Base-by-base conservation (phyloP, 169 alveolate genomes). In the Eimeria praecox region DNA sequence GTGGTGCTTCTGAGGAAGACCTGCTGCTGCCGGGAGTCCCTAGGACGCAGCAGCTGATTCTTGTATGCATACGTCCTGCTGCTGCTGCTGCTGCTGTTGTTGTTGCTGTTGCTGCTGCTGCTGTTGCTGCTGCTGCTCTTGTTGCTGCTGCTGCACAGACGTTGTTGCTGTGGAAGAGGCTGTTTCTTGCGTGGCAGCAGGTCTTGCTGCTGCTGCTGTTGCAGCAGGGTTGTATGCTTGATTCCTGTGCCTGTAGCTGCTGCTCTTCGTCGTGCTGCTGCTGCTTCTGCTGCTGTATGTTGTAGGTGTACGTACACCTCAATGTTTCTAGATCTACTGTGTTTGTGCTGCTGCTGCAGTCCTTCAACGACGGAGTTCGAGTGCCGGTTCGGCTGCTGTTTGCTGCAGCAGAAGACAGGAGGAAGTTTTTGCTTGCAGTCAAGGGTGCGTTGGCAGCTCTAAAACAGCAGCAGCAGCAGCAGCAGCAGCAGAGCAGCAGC, bases 401-500 rank as follows among this genome's bases (percentile, higher is more conserved):
- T 59, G 69, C 69, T 59, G 69, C 20, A 59, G 83, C 83, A 71
- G 83, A 40, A 30, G 83, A 71, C 2, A 9, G 83, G 4, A 71
- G 2, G 27, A 44, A 30, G 49, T 71, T 14, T 20, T 44, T 71
- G 20, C 83, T n/a, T 40, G 42, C 46, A 9, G 30, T 71, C 46
- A 71, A 38, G 83, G 30, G 44, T 40, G 46, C 9, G 27, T 44
- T 35, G 6, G 83, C 83, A 12, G 46, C 83, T 30, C 83, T 71
- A 44, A 12, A 59, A 22, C 69, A 59, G 0, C 0, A 2, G 69
- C 69, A 59, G n/a, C n/a, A n/a, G n/a, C n/a, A n/a, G n/a, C n/a
- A n/a, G n/a, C 69, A 59, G 69, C 69, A 59, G 83, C 42, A 38
- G n/a, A n/a, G 83, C 83, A 71, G 83, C 40, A 27, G 83, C 83